A percentile compares a stretch with the other conserved stretches of the same genome.
Evolutionary conservation across 1,284 basidiomycete species (phyloP).

Genomic region (Sparassis latifolia): DNA sequence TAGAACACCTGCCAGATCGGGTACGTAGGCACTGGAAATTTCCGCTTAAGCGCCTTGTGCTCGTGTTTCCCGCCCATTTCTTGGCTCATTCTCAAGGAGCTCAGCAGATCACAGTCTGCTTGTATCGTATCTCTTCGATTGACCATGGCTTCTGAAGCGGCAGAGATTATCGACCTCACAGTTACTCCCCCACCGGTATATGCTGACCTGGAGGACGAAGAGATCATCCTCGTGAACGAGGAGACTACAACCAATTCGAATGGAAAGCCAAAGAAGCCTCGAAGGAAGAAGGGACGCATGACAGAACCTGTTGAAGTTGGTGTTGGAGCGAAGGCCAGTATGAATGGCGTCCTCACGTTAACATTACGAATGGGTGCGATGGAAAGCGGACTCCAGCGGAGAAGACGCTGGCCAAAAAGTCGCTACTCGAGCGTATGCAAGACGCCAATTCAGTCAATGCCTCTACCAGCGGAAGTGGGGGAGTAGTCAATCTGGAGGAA

Average conservation of each 20-base stretch:
- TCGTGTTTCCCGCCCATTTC: too few relatives aligned
- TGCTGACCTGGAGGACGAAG: constrained; percentile 22
- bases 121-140: too few relatives aligned
- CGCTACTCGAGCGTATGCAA: neutral
- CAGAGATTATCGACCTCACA: constrained; percentile 33
- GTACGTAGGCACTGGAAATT: too few relatives aligned
- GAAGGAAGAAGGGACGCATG: constrained; percentile 13
- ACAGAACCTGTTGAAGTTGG: constrained; percentile 13
- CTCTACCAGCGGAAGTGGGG: neutral
- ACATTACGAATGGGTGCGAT: neutral
- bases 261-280: constrained; percentile 6
- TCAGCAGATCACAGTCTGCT: too few relatives aligned
- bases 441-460: neutral
- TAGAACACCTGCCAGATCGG: too few relatives aligned
- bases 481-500: neutral
- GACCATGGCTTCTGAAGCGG: neutral
- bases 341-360: neutral
- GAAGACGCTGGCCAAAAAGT: neutral
- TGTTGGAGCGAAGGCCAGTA: constrained; percentile 8
- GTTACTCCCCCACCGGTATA: constrained; percentile 14
- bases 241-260: neutral
- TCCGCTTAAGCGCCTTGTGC: too few relatives aligned
- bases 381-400: neutral
- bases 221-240: constrained; percentile 6
- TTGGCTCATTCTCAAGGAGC: too few relatives aligned